phyloP scores from a whole-genome alignment of 192 early-diverging fungal genomes.

The Borealophlyctis nickersoniae region DNA sequence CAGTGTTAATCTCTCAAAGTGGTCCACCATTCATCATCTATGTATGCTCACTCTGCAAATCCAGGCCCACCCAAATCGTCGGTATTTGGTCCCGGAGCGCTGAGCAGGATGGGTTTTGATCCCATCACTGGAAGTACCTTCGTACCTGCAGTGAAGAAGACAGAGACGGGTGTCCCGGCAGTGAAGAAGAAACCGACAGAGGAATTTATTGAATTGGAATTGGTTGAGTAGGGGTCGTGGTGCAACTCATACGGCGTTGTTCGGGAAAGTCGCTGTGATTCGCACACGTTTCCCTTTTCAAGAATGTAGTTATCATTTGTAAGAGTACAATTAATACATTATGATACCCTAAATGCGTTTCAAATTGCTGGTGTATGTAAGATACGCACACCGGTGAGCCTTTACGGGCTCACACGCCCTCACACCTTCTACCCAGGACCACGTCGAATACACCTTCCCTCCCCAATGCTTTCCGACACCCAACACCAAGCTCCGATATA shows the following conservation, averaged over 20 bases:
- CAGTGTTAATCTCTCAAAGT: not conserved
- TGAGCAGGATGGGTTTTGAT: conserved; percentile 31
- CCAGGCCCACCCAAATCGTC: not conserved
- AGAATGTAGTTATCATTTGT: too few species aligned
- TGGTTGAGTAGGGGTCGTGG: too few species aligned
- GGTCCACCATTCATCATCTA: not conserved
- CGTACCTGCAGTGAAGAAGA: conserved; percentile 5
- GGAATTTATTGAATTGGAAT: too few species aligned
- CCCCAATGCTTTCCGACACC: conserved; percentile 25
- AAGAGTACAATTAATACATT: too few species aligned
- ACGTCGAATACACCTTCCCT: conserved; percentile 28
- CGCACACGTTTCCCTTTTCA: too few species aligned
- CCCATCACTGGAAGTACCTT: conserved; percentile 20
- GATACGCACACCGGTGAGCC: too few species aligned
- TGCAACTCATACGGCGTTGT: too few species aligned
- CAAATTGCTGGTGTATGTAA: too few species aligned
- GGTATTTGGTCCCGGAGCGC: conserved; percentile 13
- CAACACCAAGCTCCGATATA: conserved; percentile 30
- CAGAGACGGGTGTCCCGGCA: not conserved
- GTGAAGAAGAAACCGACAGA: conserved; percentile 1
- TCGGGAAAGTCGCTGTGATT: too few species aligned
- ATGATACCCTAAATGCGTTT: too few species aligned
- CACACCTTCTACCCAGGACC: conserved; percentile 39
- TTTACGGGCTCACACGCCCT: too few species aligned
- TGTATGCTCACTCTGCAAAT: not conserved